Evolutionary conservation across 148 eudicot genomes (phyloP).

Genomic region (Rhododendron griersonianum): DNA sequence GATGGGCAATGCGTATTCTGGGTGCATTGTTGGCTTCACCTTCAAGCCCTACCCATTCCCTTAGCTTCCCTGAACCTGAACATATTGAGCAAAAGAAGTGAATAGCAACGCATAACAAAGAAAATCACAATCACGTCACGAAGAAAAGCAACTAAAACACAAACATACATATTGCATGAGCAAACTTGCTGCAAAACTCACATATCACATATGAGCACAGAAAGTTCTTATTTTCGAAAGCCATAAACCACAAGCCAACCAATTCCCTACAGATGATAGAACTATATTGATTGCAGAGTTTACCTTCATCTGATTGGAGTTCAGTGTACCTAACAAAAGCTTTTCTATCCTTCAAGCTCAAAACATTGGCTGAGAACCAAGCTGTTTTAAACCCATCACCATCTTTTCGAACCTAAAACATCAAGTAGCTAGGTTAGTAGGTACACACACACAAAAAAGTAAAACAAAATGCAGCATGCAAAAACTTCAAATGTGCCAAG

Average conservation of each 20-base stretch:
- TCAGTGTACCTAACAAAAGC: constrained; percentile 61
- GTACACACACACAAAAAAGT: background rate
- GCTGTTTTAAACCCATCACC: constrained; percentile 45
- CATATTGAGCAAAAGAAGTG: background rate
- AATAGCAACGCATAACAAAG: background rate
- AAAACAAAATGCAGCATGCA: background rate
- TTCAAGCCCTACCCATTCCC: constrained; percentile 76
- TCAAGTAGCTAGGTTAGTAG: background rate
- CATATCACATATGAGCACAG: background rate
- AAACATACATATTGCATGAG: background rate
- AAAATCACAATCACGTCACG: background rate
- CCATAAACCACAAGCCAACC: background rate
- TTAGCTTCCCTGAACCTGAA: constrained; percentile 46
- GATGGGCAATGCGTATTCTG: constrained; percentile 57
- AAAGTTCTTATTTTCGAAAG: background rate
- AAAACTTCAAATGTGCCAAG: background rate
- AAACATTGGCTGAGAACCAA: constrained; percentile 77
- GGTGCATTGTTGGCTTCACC: constrained; percentile 59
- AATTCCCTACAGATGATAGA: background rate
- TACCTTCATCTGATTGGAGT: constrained; percentile 66
- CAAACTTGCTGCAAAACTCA: background rate
- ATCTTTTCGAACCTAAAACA: constrained; percentile 63
- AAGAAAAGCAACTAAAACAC: background rate
- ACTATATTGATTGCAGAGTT: background rate
- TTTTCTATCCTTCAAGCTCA: constrained; percentile 58